Evolutionary conservation across 192 early-diverging fungal genomes (phyloP), one percentile per base, ranked within the genome.

Genomic region (Entomortierella chlamydospora): DNA sequence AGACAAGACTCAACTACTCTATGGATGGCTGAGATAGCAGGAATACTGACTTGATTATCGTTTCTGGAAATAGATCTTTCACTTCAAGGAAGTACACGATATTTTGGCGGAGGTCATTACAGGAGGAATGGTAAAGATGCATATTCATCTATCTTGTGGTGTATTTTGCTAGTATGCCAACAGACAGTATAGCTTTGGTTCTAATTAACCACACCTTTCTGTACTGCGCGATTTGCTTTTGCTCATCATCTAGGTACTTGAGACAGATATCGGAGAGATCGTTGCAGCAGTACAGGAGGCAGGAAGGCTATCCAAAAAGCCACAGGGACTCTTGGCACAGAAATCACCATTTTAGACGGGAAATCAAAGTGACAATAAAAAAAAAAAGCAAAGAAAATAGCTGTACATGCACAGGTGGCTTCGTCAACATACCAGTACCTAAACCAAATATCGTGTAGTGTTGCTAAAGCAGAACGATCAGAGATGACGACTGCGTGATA

Each of bases 51-150:
- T 28, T 26, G 6, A 54, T 28, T 28, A 29, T 7, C 17, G 41
- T 33, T 33, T 28, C 8, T 42, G 45, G 20, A 20, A 20, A 47
- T 80, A 91, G 90, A 97, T 97, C 51, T 97, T 97, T 81, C 90
- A 95, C 62, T 95, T 95, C 74, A 94, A 97, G 59, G 93, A 97
- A 64, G 88, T 94, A 5, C 91, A 94, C 59, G 89, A 95, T 68
- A 90, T 97, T 51, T 70, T 98, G 52, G 86, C 90, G 9, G 97
- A 98, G 81, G 88, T 98, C 18, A 87, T 98, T 11, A 91, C 92
- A 41, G 97, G 95, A 26, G 97, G 97, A 26, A 90, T 98, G 92
- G 96, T 92, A 81, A 64, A 72, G 28, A 37, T 4, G 9, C 18
- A 17, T 58, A 8, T 22, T 50, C 47, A 10, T 50, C 17, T 50